These are phyloP conservation scores for Oryza australiensis DNA, from an alignment of 176 grass and related monocot species.

Conservation along the genomic window DNA sequence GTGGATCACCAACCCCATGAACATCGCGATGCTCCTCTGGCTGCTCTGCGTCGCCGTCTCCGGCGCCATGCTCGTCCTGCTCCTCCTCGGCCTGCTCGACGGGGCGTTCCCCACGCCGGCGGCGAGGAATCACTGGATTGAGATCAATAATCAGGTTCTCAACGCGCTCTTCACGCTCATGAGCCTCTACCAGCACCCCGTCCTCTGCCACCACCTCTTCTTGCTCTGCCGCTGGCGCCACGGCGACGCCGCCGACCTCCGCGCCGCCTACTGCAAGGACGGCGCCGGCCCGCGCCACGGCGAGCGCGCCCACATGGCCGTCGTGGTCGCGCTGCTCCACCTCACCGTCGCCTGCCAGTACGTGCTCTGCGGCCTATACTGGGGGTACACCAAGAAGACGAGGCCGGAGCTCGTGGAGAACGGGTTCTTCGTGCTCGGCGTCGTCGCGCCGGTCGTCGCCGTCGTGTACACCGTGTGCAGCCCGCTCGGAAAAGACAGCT, in stretches of 20 bases:
- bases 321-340: conserved; percentile 68
- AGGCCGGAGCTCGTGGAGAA: conserved; percentile 51
- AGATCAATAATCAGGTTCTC: conserved; percentile 78
- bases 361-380: conserved; percentile 68
- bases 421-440: conserved; percentile 49
- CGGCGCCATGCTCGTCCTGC: conserved; percentile 55
- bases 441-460: conserved; percentile 51
- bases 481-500: conserved; percentile 46
- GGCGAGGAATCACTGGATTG: conserved; percentile 57
- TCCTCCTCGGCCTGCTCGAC: conserved; percentile 66
- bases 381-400: conserved; percentile 40
- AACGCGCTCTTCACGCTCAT: conserved; percentile 90
- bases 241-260: conserved; percentile 49
- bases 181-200: conserved; percentile 79
- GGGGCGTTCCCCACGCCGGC: conserved; percentile 40
- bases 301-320: conserved; percentile 51
- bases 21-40: conserved; percentile 65
- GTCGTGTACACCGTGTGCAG: conserved; percentile 55
- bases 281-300: conserved; percentile 8
- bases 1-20: conserved; percentile 69
- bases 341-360: conserved; percentile 62
- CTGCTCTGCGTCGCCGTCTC: conserved; percentile 60
- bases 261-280: conserved; percentile 62
- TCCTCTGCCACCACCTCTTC: conserved; percentile 56
- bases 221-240: conserved; percentile 60